phyloP scores from a whole-genome alignment of 768 basidiomycete genomes.

The Mycena galopus region DNA sequence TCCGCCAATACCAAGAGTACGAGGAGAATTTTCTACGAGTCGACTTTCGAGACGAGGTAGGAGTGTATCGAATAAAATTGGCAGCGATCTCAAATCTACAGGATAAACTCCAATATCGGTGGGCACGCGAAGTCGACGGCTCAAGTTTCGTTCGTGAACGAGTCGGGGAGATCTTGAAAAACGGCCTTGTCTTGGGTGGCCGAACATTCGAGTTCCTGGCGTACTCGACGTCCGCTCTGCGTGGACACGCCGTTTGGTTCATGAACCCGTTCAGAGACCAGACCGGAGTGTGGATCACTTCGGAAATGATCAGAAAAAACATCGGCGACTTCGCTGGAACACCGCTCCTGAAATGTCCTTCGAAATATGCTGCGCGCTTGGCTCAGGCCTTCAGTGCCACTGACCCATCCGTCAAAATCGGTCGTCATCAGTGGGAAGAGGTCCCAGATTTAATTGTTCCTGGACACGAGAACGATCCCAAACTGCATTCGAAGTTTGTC shows the following conservation, averaged over 20 bases:
- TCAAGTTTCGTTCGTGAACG: conserved; percentile 66
- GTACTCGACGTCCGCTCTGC: conserved; percentile 83
- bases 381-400: conserved; percentile 90
- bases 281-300: conserved; percentile 59
- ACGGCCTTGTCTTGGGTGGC: conserved; percentile 79
- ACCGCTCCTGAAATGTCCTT: conserved; percentile 66
- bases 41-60: conserved; percentile 81
- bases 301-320: conserved; percentile 68
- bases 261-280: conserved; percentile 70
- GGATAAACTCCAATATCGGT: conserved; percentile 79
- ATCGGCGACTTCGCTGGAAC: conserved; percentile 77
- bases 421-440: conserved; percentile 69
- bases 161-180: conserved; percentile 69
- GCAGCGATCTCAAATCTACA: background rate
- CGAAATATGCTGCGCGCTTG: conserved; percentile 86
- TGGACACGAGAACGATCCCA: conserved; percentile 38
- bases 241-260: conserved; percentile 89
- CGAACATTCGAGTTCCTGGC: conserved; percentile 84
- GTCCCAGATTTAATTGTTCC: conserved; percentile 66
- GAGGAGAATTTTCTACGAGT: conserved; percentile 84
- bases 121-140: conserved; percentile 77
- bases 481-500: conserved; percentile 44
- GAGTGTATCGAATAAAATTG: background rate
- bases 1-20: conserved; percentile 72
- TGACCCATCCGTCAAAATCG: conserved; percentile 74